Evolutionary conservation across 108 stramenopile species (phyloP).

Genomic region (Aurantiochytrium sp.): DNA sequence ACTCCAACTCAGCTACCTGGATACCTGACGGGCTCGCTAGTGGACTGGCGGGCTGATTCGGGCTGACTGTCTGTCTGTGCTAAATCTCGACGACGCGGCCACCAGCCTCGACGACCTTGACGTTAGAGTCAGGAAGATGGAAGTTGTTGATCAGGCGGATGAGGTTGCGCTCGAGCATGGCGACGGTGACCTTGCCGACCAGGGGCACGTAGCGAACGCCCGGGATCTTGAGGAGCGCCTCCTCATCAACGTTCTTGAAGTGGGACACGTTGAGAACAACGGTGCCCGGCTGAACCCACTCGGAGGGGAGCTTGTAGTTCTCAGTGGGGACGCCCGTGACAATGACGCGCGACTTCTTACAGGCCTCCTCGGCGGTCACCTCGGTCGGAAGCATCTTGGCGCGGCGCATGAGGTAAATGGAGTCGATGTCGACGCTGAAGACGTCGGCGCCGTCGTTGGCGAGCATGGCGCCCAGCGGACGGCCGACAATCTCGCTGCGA

Average conservation of each 20-base stretch:
- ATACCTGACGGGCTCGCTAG: too few relatives aligned
- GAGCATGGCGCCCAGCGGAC: conserved; percentile 84
- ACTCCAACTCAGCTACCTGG: too few relatives aligned
- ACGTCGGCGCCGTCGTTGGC: conserved; percentile 79
- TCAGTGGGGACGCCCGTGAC: conserved; percentile 78
- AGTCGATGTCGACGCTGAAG: conserved; percentile 79
- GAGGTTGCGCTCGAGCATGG: conserved; percentile 80
- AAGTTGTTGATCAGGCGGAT: conserved; percentile 80
- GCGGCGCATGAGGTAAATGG: conserved; percentile 61
- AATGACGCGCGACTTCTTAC: conserved; percentile 64
- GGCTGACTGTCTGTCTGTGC: too few relatives aligned
- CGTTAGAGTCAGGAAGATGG: conserved; percentile 56
- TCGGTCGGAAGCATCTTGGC: conserved; percentile 37
- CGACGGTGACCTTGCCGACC: conserved; percentile 89
- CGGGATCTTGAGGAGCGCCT: conserved; percentile 54
- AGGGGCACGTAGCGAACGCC: conserved; percentile 78
- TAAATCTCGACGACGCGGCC: not conserved
- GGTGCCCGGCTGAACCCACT: conserved; percentile 63
- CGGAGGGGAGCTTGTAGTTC: conserved; percentile 66
- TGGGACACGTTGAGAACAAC: conserved; percentile 82
- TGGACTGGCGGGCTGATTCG: too few relatives aligned
- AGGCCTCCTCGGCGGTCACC: conserved; percentile 55
- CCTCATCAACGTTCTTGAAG: conserved; percentile 81
- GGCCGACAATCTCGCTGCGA: conserved; percentile 84
- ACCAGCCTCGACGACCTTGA: conserved; percentile 21